phyloP scores from a whole-genome alignment of 1,284 basidiomycete species.

The Cryptococcus sp. region DNA sequence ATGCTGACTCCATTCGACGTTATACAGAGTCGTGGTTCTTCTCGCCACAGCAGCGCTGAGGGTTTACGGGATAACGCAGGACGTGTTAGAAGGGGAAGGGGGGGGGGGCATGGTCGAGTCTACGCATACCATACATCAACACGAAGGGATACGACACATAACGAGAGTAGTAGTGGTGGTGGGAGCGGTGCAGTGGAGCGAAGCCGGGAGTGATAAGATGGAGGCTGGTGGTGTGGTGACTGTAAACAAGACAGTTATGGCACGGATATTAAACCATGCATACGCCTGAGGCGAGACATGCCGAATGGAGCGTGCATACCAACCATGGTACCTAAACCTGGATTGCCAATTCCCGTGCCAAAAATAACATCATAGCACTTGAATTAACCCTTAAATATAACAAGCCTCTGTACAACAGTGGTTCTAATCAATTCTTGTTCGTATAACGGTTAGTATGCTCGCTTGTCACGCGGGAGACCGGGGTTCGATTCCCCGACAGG shows the following conservation, averaged over 20 bases:
- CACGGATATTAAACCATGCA: too few relatives aligned
- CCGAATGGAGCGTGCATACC: too few relatives aligned
- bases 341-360: too few relatives aligned
- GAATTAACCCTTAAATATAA: too few relatives aligned
- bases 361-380: too few relatives aligned
- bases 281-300: too few relatives aligned
- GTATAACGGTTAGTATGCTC: constrained; percentile 24
- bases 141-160: background rate
- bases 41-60: constrained; percentile 6
- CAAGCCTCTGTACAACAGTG: background rate
- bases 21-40: constrained; percentile 16
- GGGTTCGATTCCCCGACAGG: constrained; percentile 23
- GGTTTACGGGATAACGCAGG: too few relatives aligned
- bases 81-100: background rate
- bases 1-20: background rate
- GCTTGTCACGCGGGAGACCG: constrained; percentile 24
- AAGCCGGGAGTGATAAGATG: too few relatives aligned
- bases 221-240: too few relatives aligned
- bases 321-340: too few relatives aligned
- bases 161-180: background rate
- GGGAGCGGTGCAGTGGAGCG: background rate
- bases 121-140: constrained; percentile 12
- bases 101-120: background rate
- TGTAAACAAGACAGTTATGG: too few relatives aligned
- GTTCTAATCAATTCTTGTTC: constrained; percentile 18